These are phyloP conservation scores for Harringtonia aguacate DNA, from an alignment of 2,329 filamentous ascomycete genomes.

Conservation along the genomic window DNA sequence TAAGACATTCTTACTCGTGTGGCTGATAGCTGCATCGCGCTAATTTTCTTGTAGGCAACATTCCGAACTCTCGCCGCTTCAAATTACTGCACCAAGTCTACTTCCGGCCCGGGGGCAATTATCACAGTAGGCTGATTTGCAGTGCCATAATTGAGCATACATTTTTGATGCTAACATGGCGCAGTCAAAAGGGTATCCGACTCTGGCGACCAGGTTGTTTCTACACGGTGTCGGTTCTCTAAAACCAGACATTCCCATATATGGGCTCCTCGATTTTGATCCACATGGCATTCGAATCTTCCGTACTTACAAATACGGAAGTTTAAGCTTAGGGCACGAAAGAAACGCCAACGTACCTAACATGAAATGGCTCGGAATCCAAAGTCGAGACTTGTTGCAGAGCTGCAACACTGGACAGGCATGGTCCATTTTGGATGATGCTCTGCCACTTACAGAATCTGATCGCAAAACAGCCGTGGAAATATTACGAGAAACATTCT, in stretches of 20 bases:
- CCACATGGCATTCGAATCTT: constrained; percentile 67
- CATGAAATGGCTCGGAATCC: constrained; percentile 55
- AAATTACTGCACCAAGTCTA: constrained; percentile 38
- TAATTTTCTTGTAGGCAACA: constrained; percentile 44
- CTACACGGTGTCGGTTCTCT: constrained; percentile 40
- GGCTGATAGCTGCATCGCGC: constrained; percentile 5
- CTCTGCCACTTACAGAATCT: constrained; percentile 31
- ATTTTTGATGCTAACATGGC: neutral
- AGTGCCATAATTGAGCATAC: no score
- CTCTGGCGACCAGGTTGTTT: constrained; percentile 58
- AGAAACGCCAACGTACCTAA: constrained; percentile 33
- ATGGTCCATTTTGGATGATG: constrained; percentile 17
- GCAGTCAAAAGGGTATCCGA: constrained; percentile 74
- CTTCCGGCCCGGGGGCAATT: constrained; percentile 48
- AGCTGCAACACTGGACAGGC: neutral
- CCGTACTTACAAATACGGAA: constrained; percentile 62
- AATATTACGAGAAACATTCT: constrained; percentile 35
- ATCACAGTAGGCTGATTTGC: no score
- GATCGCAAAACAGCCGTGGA: constrained; percentile 48
- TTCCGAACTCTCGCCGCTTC: constrained; percentile 56
- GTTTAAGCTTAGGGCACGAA: constrained; percentile 52
- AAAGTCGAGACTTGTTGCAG: constrained; percentile 4
- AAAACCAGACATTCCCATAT: constrained; percentile 42
- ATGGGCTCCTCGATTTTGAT: constrained; percentile 62
- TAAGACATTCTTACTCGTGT: constrained; percentile 16